Evolutionary conservation across 768 basidiomycete species (phyloP).

Genomic region (Suillus weaverae): DNA sequence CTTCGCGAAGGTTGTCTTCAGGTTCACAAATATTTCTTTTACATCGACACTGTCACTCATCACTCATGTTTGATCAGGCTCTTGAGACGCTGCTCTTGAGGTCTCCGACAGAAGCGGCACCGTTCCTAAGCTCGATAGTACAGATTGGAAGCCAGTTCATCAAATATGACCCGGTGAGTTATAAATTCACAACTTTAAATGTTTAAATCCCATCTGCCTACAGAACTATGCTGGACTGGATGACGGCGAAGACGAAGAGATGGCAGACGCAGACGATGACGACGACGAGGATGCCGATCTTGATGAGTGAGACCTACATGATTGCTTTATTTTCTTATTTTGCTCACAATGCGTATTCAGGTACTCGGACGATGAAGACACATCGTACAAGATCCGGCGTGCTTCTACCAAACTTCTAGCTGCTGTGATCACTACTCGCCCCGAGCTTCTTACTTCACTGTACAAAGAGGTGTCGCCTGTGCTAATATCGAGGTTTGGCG

Average conservation of each 20-base stretch:
- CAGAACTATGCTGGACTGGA: slow-evolving; percentile 76
- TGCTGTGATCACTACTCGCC: slow-evolving; percentile 85
- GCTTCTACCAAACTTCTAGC: slow-evolving; percentile 88
- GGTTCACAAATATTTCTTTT: slow-evolving; percentile 36
- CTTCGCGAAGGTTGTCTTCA: slow-evolving; percentile 78
- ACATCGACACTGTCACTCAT: slow-evolving; percentile 11
- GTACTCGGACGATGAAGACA: slow-evolving; percentile 97
- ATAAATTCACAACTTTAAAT: not conserved
- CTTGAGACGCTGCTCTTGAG: slow-evolving; percentile 82
- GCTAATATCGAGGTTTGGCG: slow-evolving; percentile 87
- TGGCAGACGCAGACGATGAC: slow-evolving; percentile 57
- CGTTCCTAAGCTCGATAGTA: slow-evolving; percentile 67
- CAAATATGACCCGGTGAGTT: slow-evolving; percentile 85
- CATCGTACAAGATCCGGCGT: slow-evolving; percentile 95
- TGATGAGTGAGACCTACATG: slow-evolving; percentile 57
- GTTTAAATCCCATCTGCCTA: slow-evolving; percentile 8
- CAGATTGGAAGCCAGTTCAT: slow-evolving; percentile 75
- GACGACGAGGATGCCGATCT: slow-evolving; percentile 81
- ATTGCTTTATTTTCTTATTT: not conserved
- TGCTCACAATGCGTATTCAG: slow-evolving; percentile 37
- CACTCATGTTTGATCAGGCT: slow-evolving; percentile 47
- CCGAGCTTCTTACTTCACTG: slow-evolving; percentile 76
- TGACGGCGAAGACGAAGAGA: slow-evolving; percentile 65
- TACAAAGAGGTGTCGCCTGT: slow-evolving; percentile 87
- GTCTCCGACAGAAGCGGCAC: slow-evolving; percentile 79